A percentile compares a stretch with the other conserved stretches of the same genome.
Conservation (phyloP, 495 filamentous ascomycete species). For the Margaritispora aquatica region DNA sequence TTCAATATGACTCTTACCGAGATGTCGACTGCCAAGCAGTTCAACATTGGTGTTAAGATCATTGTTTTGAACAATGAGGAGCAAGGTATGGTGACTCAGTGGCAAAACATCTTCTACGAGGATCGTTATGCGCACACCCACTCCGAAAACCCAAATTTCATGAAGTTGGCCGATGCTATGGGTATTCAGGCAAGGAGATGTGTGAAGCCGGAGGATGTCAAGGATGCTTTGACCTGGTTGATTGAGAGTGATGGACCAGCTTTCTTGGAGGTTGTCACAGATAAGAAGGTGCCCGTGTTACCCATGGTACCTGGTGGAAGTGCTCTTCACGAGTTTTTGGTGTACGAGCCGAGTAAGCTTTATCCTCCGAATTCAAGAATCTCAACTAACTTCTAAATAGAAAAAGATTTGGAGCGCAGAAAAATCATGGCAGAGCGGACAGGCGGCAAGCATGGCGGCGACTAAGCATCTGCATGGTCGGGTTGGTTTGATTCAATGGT, state of each 20-base stretch:
- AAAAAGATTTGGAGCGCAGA: slow-evolving; percentile 67
- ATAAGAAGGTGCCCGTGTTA: slow-evolving; percentile 95
- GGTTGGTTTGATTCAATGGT: background rate
- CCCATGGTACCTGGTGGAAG: slow-evolving; percentile 91
- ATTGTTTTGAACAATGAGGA: slow-evolving; percentile 94
- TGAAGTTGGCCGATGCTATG: slow-evolving; percentile 82
- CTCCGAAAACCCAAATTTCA: slow-evolving; percentile 82
- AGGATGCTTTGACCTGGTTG: slow-evolving; percentile 79
- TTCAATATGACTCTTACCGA: slow-evolving; percentile 95
- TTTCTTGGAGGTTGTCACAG: slow-evolving; percentile 56
- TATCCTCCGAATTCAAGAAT: background rate
- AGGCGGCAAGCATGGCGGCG: slow-evolving; percentile 38
- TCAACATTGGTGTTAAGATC: slow-evolving; percentile 88
- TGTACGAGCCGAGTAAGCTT: slow-evolving; percentile 78
- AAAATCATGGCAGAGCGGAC: slow-evolving; percentile 66
- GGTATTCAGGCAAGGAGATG: slow-evolving; percentile 62
- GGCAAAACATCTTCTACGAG: slow-evolving; percentile 90
- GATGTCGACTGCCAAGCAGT: slow-evolving; percentile 82
- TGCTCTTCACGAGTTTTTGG: slow-evolving; percentile 87
- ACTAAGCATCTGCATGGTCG: background rate
- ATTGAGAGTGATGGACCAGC: slow-evolving; percentile 76
- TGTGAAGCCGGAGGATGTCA: slow-evolving; percentile 62
- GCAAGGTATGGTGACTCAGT: slow-evolving; percentile 96
- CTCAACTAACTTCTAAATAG: slow-evolving; percentile 32
- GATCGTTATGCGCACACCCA: slow-evolving; percentile 90